Percentiles rank a stretch among this genome's conserved stretches.
Evolutionary conservation across 441 rosid genomes (phyloP).

Genomic region (Viola pubescens): DNA sequence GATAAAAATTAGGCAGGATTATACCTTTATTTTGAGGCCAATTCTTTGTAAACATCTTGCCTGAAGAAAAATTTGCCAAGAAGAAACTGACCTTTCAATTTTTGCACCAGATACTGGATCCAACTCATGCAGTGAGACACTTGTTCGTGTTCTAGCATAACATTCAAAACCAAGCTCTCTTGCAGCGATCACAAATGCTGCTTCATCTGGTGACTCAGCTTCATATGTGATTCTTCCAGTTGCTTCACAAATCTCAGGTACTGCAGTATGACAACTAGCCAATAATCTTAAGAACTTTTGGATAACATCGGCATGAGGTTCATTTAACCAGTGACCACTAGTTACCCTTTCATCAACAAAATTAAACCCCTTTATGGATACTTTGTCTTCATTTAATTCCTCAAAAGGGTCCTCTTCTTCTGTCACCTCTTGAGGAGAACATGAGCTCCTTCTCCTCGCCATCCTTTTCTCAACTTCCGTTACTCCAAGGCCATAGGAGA

Average conservation of each 20-base stretch:
- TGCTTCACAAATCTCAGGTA: neutral
- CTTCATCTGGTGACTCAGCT: neutral
- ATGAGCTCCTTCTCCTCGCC: slow-evolving; percentile 36
- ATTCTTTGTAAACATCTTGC: neutral
- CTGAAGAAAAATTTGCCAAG: neutral
- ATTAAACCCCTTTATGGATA: slow-evolving; percentile 1
- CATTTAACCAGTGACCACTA: neutral
- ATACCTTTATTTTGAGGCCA: neutral
- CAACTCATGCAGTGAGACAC: slow-evolving; percentile 47
- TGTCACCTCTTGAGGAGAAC: slow-evolving; percentile 26
- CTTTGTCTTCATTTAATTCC: neutral
- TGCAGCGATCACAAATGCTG: slow-evolving; percentile 57
- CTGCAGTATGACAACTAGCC: neutral
- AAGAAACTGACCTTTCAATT: slow-evolving; percentile 43
- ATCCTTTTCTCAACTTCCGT: slow-evolving; percentile 66
- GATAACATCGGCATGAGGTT: slow-evolving; percentile 1
- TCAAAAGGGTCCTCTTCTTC: slow-evolving; percentile 20
- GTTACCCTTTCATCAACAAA: slow-evolving; percentile 4
- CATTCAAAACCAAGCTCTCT: slow-evolving; percentile 73
- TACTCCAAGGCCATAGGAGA: slow-evolving; percentile 53
- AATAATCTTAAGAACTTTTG: neutral
- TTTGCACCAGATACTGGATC: slow-evolving; percentile 35
- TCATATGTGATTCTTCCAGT: neutral
- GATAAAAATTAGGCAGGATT: neutral
- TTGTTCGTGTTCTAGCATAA: slow-evolving; percentile 54